Evolutionary conservation across 371 early-diverging fungal species (phyloP), one percentile per base, ranked within the genome.

Genomic region (Syncephalis fuscata): DNA sequence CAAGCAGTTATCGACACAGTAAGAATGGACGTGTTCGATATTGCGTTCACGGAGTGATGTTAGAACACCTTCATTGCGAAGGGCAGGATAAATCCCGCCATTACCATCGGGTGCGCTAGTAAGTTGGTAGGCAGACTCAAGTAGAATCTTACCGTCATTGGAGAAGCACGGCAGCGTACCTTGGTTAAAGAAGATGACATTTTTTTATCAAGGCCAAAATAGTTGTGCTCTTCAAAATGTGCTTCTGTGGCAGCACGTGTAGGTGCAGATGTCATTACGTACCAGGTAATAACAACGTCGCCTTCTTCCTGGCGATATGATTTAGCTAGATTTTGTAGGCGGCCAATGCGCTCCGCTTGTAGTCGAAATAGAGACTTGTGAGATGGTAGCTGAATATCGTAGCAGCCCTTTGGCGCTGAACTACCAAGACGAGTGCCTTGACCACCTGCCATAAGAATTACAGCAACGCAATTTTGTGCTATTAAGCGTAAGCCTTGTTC

Each of bases 1-100:
- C 14, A 93, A 65, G 56, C 88, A 82, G 69, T 94, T 93, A 68
- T 94, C 95, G 26, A 94, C 93, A 57, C 91, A 89, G 74, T 92
- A 93, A 20, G 79, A 76, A 62, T 94, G 93, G 24, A 88, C 68
- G 62, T 81, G 86, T 55, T 78, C 71, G 51, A 90, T 73, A 45
- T 81, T 80, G 55, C 88, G 80, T 48, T 66, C 61, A 21, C 72
- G 70, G 59, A 92, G 70, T 57, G 84, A 78, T 27, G 65, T 70
- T 17, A 92, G 63, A 8, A 86, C 80, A 41, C 87, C 85, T 53
- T 80, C 76, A 39, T 68, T 65, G 32, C 77, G 73, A 37, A 92
- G 71, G 37, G 88, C 88, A 44, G 80, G 78, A 65, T 86, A 86
- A 51, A 89, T 82, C 39, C 89, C 88, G 59, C 89, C 88, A 63